Conservation (phyloP, 495 filamentous ascomycete genomes). For the Aspergillus heteromorphus region DNA sequence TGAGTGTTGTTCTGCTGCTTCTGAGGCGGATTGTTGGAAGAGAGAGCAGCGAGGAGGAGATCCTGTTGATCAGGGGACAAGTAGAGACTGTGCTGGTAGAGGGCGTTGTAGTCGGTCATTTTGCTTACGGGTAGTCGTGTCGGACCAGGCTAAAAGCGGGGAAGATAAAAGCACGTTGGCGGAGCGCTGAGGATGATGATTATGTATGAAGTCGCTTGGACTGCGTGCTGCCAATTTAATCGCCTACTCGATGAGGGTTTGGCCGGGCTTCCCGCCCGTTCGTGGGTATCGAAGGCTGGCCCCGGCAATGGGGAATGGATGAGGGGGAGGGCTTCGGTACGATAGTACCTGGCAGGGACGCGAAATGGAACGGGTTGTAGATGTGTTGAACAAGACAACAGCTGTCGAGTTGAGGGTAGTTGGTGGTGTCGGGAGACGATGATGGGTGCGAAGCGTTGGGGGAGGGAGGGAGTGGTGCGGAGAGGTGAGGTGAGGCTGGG, state of each 20-base stretch:
- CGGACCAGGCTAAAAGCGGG: neutral
- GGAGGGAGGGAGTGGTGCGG: neutral
- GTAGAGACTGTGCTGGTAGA: conserved; percentile 48
- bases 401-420: neutral
- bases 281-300: conserved; percentile 10
- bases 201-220: neutral
- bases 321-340: neutral
- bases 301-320: neutral
- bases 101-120: conserved; percentile 35
- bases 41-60: conserved; percentile 80
- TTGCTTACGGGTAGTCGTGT: neutral
- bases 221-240: neutral
- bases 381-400: neutral
- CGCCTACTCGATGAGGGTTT: neutral
- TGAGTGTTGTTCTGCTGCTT: conserved; percentile 25
- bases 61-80: conserved; percentile 84
- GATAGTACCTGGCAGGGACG: neutral
- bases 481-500: neutral
- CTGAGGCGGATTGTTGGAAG: conserved; percentile 59
- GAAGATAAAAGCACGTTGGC: neutral
- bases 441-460: neutral
- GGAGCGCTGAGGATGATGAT: neutral
- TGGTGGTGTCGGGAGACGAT: neutral
- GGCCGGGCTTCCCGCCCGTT: conserved; percentile 32
- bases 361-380: neutral